Conservation (phyloP, 345 rosid genomes). For the Aegle marmelos region DNA sequence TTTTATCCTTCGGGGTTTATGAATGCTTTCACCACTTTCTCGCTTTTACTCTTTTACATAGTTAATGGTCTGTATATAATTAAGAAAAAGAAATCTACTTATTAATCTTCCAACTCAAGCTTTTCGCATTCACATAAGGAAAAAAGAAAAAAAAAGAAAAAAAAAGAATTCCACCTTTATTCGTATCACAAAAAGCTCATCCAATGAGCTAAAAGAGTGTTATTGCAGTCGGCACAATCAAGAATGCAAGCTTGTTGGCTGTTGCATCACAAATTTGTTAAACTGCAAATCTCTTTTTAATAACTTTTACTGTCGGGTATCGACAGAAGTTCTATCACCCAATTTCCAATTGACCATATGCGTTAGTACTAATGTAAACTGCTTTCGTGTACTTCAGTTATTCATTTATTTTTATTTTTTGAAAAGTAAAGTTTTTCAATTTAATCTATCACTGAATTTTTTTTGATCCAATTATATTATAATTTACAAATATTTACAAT, state of each 20-base stretch:
- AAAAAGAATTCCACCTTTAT: no score
- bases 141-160: no score
- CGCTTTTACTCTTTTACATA: neutral
- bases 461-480: no score
- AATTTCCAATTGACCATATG: no score
- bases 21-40: slow-evolving; percentile 1
- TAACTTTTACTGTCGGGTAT: neutral
- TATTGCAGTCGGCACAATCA: neutral
- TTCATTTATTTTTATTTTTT: no score
- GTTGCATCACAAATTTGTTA: neutral
- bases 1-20: slow-evolving; percentile 8
- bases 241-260: neutral
- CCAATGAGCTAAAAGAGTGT: neutral
- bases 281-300: neutral
- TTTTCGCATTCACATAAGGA: no score
- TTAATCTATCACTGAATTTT: no score
- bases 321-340: no score
- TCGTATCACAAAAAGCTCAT: neutral
- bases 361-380: no score
- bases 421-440: no score
- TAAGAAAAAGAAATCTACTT: neutral
- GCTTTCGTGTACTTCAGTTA: no score
- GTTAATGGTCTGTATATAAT: neutral
- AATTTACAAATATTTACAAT: no score
- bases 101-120: neutral